A percentile compares a stretch with the other conserved stretches of the same genome.
phyloP scores from a whole-genome alignment of 129 eudicot species.

The carrot (Daucus carota) region DH1_v3.0 NC_030384.2:49395001-49395500 shows the following conservation, averaged over 20 bases:
- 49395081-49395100: constrained; percentile 34
- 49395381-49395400: constrained; percentile 1
- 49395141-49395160: constrained; percentile 2
- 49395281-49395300: background rate
- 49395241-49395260: constrained; percentile 6
- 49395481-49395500: no score
- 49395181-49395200: background rate
- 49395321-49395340: background rate
- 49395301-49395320: constrained; percentile 4
- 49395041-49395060: constrained; percentile 48
- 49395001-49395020: constrained; percentile 43
- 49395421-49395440: background rate
- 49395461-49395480: no score
- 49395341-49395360: background rate
- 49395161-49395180: constrained; percentile 13
- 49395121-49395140: constrained; percentile 6
- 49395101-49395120: background rate
- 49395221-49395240: background rate
- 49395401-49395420: background rate
- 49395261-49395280: constrained; percentile 9
- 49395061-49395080: constrained; percentile 65
- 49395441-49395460: no score
- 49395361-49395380: no score
- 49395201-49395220: background rate
- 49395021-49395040: constrained; percentile 71